A percentile compares a stretch with the other conserved stretches of the same genome.
phyloP scores from a whole-genome alignment of 2,329 filamentous ascomycete species.

The Microsporum audouinii region DNA sequence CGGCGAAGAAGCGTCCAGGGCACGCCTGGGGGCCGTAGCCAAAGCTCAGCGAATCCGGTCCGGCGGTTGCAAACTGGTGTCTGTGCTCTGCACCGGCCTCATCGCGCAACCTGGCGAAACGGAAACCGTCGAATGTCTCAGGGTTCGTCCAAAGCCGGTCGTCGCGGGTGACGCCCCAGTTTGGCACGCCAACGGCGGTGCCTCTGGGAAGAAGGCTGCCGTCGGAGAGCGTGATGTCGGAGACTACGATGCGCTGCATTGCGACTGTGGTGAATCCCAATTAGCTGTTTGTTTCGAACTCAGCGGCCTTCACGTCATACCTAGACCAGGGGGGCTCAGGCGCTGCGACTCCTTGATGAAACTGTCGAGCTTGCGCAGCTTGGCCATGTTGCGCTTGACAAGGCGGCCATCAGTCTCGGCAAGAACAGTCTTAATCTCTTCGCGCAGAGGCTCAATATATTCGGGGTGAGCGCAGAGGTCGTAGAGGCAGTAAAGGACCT shows the following conservation, averaged over 20 bases:
- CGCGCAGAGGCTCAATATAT: not conserved
- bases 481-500: not conserved
- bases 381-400: not conserved
- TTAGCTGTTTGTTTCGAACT: no score
- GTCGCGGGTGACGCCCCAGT: slow-evolving; percentile 7
- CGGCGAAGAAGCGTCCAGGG: slow-evolving; percentile 27
- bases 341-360: not conserved
- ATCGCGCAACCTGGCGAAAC: slow-evolving; percentile 12
- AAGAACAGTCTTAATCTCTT: not conserved
- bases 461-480: not conserved
- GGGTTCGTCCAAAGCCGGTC: slow-evolving; percentile 12
- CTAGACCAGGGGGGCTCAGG: not conserved
- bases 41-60: slow-evolving; percentile 17
- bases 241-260: slow-evolving; percentile 10
- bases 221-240: slow-evolving; percentile 13
- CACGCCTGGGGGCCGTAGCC: slow-evolving; percentile 25
- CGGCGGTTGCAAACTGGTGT: slow-evolving; percentile 9
- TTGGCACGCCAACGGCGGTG: slow-evolving; percentile 10
- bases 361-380: not conserved
- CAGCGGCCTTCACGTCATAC: not conserved
- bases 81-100: slow-evolving; percentile 6
- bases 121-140: slow-evolving; percentile 12
- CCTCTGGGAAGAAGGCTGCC: slow-evolving; percentile 14
- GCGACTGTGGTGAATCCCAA: not conserved
- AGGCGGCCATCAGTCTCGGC: not conserved